Base-by-base conservation (phyloP, 805 yeast species). In the Ascoidea rubescens region DNA sequence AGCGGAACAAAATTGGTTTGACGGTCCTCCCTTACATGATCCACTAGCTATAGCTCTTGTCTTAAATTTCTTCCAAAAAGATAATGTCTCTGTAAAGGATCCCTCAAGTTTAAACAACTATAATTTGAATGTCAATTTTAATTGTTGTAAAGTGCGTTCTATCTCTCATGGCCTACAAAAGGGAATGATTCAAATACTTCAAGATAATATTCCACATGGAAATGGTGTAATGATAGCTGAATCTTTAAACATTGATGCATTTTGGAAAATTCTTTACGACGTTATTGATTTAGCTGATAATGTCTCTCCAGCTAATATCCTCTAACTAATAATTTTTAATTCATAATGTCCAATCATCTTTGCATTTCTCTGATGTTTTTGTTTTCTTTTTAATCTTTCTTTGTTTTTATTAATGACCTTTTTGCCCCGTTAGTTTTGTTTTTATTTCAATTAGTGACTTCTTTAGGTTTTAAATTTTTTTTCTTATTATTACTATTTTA, bases 21-120 rank as follows among this genome's bases (percentile, higher is more conserved):
- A 62, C 5, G 91, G 93, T 0, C 89, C 93, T 4, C 87, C 89
- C 1, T 72, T 86, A 1, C 95, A 87, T 64, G 96, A 87, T 63
- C 91, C 93, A 1, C 68, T 85, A 50, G 85, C 95, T 0, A 68
- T 84, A 8, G 77, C 75, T 51, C 79, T 79, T 0, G 59, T 86
- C 44, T 63, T 86, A 50, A 76, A 78, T 21, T 62, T 78, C 50
- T 63, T 37, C 8, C 43, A 37, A 10, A 8, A 10, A 8, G 43
- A 37, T 37, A 37, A 37, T 37, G 14, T 37, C 8, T 37, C 43
- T 10, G 14, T 37, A 37, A 37, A 37, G 43, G 43, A 37, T 37
- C 43, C 43, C 14, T 37, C 8, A 10, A 10, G 8, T 10, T 37
- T 10, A 10, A 10, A 37, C 14, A 37, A 37, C 14, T 37, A 37